Conservation (phyloP, 768 basidiomycete species). For the Tricholoma sp. region DNA sequence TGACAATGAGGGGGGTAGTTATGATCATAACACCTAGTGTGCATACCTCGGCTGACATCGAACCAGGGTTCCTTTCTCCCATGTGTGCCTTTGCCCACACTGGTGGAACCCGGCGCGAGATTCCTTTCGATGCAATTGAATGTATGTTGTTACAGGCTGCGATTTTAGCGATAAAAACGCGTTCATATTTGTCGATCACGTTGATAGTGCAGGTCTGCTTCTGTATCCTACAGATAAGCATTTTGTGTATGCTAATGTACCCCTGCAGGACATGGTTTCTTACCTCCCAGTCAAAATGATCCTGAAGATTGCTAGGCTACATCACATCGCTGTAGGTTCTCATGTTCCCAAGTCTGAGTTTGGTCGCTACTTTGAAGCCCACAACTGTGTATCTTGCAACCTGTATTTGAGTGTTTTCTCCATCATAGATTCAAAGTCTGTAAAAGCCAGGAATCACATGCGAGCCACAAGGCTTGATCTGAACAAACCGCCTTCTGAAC, state of each 20-base stretch:
- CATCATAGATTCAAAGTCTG: neutral
- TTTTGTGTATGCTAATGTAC: neutral
- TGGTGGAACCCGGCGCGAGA: neutral
- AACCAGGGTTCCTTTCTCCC: too few relatives aligned
- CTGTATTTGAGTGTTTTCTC: neutral
- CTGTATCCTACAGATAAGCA: neutral
- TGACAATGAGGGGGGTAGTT: too few relatives aligned
- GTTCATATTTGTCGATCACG: neutral
- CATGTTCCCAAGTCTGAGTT: neutral
- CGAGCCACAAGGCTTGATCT: neutral
- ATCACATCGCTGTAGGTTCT: neutral
- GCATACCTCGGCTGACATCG: too few relatives aligned
- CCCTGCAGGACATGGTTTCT: neutral
- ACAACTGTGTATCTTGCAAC: neutral
- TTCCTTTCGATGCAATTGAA: neutral
- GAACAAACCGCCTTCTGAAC: neutral
- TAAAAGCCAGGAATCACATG: neutral
- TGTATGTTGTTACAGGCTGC: neutral
- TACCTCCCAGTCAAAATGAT: neutral
- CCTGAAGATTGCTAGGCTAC: neutral
- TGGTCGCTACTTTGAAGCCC: neutral
- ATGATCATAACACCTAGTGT: too few relatives aligned
- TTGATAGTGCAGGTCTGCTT: neutral
- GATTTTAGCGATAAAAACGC: neutral
- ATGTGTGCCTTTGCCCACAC: neutral